Conservation (phyloP, 2,329 filamentous ascomycete species). For the Pseudogymnoascus pannorum region DNA sequence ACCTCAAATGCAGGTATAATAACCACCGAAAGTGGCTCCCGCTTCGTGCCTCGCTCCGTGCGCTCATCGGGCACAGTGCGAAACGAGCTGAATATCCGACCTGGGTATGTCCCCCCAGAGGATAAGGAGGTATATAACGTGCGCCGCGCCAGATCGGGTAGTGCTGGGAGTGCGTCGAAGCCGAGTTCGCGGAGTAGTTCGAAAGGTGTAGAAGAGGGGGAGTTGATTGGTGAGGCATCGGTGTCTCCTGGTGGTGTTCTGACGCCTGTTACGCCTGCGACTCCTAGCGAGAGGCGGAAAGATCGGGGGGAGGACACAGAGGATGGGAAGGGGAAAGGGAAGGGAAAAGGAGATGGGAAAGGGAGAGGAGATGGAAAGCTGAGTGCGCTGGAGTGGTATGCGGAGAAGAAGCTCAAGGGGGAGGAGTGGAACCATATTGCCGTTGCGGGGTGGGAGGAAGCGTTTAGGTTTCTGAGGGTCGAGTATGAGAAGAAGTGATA, state of each 20-base stretch:
- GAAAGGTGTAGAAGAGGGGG: not conserved
- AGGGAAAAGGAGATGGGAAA: not conserved
- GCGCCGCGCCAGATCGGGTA: conserved; percentile 32
- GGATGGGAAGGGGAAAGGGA: not conserved
- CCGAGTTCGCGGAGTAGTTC: not conserved
- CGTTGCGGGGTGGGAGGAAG: conserved; percentile 36
- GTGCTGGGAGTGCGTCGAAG: not conserved
- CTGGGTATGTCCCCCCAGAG: conserved; percentile 84
- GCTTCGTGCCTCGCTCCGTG: conserved; percentile 75
- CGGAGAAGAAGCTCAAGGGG: conserved; percentile 38
- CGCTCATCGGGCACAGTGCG: conserved; percentile 78
- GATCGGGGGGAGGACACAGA: too few relatives aligned
- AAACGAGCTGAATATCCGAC: conserved; percentile 81
- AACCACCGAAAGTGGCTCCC: conserved; percentile 63
- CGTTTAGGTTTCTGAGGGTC: conserved; percentile 7
- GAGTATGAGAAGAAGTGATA: conserved; percentile 6
- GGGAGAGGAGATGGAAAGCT: not conserved
- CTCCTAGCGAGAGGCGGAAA: not conserved
- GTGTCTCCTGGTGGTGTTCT: not conserved
- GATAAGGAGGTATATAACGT: conserved; percentile 92
- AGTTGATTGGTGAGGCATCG: not conserved
- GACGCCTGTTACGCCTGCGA: not conserved
- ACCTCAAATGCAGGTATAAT: conserved; percentile 57
- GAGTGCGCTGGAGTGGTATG: conserved; percentile 46
- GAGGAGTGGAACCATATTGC: conserved; percentile 43